phyloP scores from a whole-genome alignment of 441 rosid species.

The Arabidopsis lyrata region DNA sequence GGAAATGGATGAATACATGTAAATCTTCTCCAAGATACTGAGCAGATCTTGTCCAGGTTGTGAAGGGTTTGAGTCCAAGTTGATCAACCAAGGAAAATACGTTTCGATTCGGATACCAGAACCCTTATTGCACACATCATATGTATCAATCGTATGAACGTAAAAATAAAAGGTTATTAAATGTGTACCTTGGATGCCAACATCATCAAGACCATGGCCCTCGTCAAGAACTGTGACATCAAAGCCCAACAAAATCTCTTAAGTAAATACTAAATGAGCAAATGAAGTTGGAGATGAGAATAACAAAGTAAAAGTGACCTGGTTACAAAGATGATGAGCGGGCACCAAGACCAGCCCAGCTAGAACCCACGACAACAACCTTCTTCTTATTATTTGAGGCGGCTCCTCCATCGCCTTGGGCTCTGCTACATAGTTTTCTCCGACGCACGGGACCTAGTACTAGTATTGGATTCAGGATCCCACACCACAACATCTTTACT shows the following conservation, averaged over 20 bases:
- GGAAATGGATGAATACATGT: slow-evolving; percentile 50
- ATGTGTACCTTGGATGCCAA: slow-evolving; percentile 59
- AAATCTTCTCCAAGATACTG: slow-evolving; percentile 59
- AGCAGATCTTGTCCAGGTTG: slow-evolving; percentile 54
- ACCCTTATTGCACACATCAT: slow-evolving; percentile 49
- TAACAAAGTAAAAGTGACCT: slow-evolving; percentile 40
- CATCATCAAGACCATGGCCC: slow-evolving; percentile 58
- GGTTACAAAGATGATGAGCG: slow-evolving; percentile 69
- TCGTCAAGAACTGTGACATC: slow-evolving; percentile 65
- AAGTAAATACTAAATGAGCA: slow-evolving; percentile 4
- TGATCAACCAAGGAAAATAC: slow-evolving; percentile 64
- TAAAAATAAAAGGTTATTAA: not conserved
- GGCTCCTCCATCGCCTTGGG: slow-evolving; percentile 11
- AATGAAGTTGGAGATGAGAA: not conserved
- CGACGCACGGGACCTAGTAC: not conserved
- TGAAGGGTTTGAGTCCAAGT: slow-evolving; percentile 32
- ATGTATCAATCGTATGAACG: not conserved
- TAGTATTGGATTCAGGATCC: slow-evolving; percentile 4
- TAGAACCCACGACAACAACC: slow-evolving; percentile 64
- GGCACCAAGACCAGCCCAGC: slow-evolving; percentile 77
- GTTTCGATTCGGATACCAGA: slow-evolving; percentile 50
- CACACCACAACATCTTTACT: slow-evolving; percentile 16
- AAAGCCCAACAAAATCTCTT: slow-evolving; percentile 55
- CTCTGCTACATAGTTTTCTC: slow-evolving; percentile 1
- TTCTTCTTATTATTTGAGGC: slow-evolving; percentile 42